Conservation (phyloP, 1,139 yeast genomes). For the Zygotorulaspora mrakii region DNA sequence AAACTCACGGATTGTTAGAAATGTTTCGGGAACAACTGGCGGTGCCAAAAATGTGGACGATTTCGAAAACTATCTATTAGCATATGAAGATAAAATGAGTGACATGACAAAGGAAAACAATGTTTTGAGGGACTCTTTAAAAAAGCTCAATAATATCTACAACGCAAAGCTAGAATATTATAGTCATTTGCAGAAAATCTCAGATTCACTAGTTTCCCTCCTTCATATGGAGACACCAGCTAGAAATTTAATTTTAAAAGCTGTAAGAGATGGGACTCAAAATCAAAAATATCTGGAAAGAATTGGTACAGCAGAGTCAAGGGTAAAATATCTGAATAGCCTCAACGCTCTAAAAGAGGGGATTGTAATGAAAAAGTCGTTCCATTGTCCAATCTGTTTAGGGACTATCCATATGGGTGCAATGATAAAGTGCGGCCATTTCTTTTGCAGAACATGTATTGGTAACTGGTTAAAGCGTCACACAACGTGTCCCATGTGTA, state of each 20-base stretch:
- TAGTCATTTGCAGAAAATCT: conserved; percentile 76
- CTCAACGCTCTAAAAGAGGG: conserved; percentile 38
- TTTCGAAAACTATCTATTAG: conserved; percentile 27
- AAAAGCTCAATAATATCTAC: conserved; percentile 59
- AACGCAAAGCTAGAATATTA: conserved; percentile 78
- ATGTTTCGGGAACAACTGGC: conserved; percentile 11
- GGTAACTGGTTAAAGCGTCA: conserved; percentile 62
- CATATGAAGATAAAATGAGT: conserved; percentile 24
- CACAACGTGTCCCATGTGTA: conserved; percentile 75
- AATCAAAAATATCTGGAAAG: conserved; percentile 21
- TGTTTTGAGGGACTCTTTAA: conserved; percentile 47
- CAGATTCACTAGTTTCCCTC: conserved; percentile 60
- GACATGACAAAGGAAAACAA: conserved; percentile 25
- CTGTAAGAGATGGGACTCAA: conserved; percentile 22
- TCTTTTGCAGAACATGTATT: conserved; percentile 76
- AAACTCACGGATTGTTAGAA: conserved; percentile 28
- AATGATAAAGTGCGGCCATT: conserved; percentile 84
- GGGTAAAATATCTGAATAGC: conserved; percentile 59
- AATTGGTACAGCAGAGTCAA: conserved; percentile 46
- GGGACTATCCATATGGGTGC: conserved; percentile 67
- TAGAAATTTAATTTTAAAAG: conserved; percentile 28
- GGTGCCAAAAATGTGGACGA: conserved; percentile 7
- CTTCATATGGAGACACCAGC: conserved; percentile 24
- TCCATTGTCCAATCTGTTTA: conserved; percentile 73
- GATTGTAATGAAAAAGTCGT: conserved; percentile 25